Conservation (phyloP, 2,329 filamentous ascomycete species). For the Diaporthe vexans region DNA sequence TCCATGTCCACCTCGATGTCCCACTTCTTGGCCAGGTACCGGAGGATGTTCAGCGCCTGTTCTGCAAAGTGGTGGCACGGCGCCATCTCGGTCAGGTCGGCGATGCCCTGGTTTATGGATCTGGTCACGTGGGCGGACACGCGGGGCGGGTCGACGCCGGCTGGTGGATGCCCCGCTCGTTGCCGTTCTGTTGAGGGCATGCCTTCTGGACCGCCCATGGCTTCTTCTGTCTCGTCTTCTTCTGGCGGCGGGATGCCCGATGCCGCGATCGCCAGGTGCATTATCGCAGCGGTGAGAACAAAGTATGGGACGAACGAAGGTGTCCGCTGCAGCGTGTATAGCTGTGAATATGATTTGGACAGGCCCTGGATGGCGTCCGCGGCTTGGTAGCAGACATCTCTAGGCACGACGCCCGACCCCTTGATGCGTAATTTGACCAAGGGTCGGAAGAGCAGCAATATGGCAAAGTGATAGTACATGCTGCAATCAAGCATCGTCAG, state of each 20-base stretch:
- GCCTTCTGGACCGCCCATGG: slow-evolving; percentile 33
- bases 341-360: slow-evolving; percentile 68
- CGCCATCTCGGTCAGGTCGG: slow-evolving; percentile 72
- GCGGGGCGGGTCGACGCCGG: background rate
- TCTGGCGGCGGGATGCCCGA: slow-evolving; percentile 42
- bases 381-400: slow-evolving; percentile 75
- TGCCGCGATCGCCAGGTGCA: slow-evolving; percentile 69
- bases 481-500: slow-evolving; percentile 52
- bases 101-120: slow-evolving; percentile 67
- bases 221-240: background rate
- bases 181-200: no score
- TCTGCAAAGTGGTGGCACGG: slow-evolving; percentile 73
- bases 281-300: slow-evolving; percentile 72
- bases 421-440: slow-evolving; percentile 76
- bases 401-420: slow-evolving; percentile 73
- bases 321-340: slow-evolving; percentile 71
- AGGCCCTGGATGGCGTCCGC: slow-evolving; percentile 72
- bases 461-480: slow-evolving; percentile 80
- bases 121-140: slow-evolving; percentile 58
- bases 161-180: background rate
- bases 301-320: slow-evolving; percentile 74
- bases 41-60: slow-evolving; percentile 71
- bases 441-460: slow-evolving; percentile 81
- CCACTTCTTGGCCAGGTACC: slow-evolving; percentile 71
- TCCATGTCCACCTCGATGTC: slow-evolving; percentile 65